Percentiles rank a stretch among this genome's conserved stretches.
phyloP scores from a whole-genome alignment of 345 rosid genomes.

The Anastatica hierochuntica region DNA sequence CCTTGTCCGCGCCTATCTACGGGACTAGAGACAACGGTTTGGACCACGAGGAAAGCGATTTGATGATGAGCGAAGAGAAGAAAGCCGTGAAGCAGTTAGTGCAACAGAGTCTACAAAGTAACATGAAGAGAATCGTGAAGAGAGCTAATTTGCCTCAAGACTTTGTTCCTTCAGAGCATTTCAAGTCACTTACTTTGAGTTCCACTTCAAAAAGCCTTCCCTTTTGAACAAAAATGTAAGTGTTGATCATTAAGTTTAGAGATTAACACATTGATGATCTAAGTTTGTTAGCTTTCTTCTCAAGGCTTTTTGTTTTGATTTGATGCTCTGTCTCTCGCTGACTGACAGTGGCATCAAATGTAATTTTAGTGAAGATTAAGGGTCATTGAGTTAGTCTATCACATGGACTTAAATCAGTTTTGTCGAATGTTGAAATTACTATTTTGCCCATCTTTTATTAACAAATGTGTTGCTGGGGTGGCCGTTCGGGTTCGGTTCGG shows the following conservation, averaged over 20 bases:
- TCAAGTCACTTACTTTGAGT: slow-evolving; percentile 70
- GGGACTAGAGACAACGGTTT: slow-evolving; percentile 36
- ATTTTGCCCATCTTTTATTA: too few species aligned
- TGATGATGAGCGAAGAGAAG: slow-evolving; percentile 89
- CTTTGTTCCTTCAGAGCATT: slow-evolving; percentile 88
- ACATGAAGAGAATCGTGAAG: slow-evolving; percentile 87
- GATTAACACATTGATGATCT: too few species aligned
- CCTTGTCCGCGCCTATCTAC: slow-evolving; percentile 82
- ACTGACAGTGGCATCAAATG: slow-evolving; percentile 24
- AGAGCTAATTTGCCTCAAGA: slow-evolving; percentile 97
- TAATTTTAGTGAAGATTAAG: not conserved
- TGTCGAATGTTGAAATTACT: too few species aligned
- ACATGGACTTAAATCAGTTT: slow-evolving; percentile 16
- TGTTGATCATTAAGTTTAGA: slow-evolving; percentile 6
- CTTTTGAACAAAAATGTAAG: slow-evolving; percentile 42
- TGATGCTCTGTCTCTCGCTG: slow-evolving; percentile 27
- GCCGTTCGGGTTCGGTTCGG: too few species aligned
- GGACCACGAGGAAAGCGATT: slow-evolving; percentile 50
- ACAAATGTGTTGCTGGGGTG: too few species aligned
- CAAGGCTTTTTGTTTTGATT: slow-evolving; percentile 20
- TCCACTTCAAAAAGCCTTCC: slow-evolving; percentile 95
- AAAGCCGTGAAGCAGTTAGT: slow-evolving; percentile 92
- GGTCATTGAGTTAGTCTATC: slow-evolving; percentile 7
- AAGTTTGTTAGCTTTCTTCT: slow-evolving; percentile 9
- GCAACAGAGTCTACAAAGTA: slow-evolving; percentile 90